A percentile compares a stretch with the other conserved stretches of the same genome.
phyloP scores from a whole-genome alignment of 2,329 filamentous ascomycete species.

The Aspergillus sp. region DNA sequence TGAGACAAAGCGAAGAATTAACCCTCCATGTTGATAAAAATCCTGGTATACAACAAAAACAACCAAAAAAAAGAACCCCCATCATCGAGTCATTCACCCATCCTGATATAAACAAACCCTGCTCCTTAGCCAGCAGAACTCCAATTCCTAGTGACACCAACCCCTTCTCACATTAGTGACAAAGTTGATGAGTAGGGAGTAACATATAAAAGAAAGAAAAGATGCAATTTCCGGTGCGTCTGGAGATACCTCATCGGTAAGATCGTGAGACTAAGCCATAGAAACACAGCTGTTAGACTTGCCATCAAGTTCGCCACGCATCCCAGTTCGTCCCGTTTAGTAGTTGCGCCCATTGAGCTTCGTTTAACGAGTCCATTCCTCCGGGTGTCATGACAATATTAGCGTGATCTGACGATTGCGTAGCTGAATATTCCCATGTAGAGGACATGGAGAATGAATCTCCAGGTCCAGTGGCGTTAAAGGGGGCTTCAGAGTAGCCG shows the following conservation, averaged over 20 bases:
- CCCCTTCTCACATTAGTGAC: neutral
- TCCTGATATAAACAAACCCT: no score
- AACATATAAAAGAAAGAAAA: neutral
- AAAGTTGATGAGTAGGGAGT: neutral
- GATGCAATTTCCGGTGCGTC: neutral
- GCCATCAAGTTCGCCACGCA: conserved; percentile 7
- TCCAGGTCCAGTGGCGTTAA: conserved; percentile 14
- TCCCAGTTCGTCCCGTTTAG: conserved; percentile 15
- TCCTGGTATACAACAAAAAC: no score
- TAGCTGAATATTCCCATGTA: conserved; percentile 23
- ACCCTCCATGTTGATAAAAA: no score
- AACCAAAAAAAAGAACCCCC: no score
- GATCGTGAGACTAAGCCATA: neutral
- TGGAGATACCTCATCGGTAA: neutral
- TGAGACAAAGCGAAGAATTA: no score
- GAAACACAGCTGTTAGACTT: neutral
- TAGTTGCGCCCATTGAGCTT: conserved; percentile 33
- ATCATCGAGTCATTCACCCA: no score
- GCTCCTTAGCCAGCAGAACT: neutral
- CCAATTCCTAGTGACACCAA: neutral
- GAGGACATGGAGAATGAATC: conserved; percentile 21
- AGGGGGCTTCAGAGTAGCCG: conserved; percentile 8
- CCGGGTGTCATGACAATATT: conserved; percentile 14
- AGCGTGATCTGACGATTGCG: conserved; percentile 8
- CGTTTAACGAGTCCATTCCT: conserved; percentile 23